Evolutionary conservation across 1,139 yeast species (phyloP).

Genomic region (Scheffersomyces cryptocercus): DNA sequence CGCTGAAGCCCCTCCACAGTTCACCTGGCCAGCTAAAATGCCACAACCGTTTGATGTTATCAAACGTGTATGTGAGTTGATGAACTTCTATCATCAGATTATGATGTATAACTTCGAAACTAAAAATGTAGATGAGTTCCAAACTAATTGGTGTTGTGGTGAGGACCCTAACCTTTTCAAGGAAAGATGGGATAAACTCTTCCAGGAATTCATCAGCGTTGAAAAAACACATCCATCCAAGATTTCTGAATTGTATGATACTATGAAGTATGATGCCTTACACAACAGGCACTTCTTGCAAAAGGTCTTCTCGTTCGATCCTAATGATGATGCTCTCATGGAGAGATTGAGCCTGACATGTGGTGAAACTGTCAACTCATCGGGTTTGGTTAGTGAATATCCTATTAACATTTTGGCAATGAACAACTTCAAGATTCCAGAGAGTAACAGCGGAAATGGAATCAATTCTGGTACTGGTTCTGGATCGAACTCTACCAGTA

Average conservation of each 20-base stretch:
- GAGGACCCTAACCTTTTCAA: constrained; percentile 89
- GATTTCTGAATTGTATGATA: constrained; percentile 93
- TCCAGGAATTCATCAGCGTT: constrained; percentile 86
- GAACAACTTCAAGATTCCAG: constrained; percentile 68
- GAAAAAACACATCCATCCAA: constrained; percentile 98
- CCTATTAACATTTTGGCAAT: constrained; percentile 79
- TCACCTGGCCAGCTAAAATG: constrained; percentile 98
- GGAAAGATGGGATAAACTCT: constrained; percentile 97
- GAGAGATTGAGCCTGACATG: constrained; percentile 35
- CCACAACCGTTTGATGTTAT: constrained; percentile 96
- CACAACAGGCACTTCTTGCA: constrained; percentile 91
- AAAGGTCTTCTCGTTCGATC: constrained; percentile 76
- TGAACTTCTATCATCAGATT: constrained; percentile 87
- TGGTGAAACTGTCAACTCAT: constrained; percentile 58
- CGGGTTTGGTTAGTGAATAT: constrained; percentile 70
- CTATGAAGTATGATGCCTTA: constrained; percentile 97
- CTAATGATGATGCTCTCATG: constrained; percentile 48
- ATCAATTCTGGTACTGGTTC: constrained; percentile 9
- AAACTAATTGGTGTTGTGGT: constrained; percentile 91
- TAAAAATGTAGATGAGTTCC: constrained; percentile 68
- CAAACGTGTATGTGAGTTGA: constrained; percentile 88
- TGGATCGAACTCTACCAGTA: constrained; percentile 29
- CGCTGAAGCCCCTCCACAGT: constrained; percentile 97
- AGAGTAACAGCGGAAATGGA: constrained; percentile 10
- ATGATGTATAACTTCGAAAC: constrained; percentile 80